These are phyloP conservation scores for Truncatella angustata DNA, from an alignment of 2,329 filamentous ascomycete species.

Conservation along the genomic window DNA sequence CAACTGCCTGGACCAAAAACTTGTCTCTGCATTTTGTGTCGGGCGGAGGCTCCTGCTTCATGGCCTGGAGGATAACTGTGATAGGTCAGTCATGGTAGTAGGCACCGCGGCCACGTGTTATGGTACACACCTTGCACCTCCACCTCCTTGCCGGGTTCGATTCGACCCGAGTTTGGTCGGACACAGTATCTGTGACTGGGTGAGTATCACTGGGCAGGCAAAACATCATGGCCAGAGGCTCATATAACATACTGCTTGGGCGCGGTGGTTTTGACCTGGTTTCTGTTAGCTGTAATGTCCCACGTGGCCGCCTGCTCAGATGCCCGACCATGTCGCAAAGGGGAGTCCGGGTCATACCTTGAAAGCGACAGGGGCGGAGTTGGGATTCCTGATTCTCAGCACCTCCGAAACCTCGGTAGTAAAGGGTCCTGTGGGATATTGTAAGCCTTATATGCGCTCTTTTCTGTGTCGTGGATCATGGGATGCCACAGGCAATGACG, in stretches of 20 bases:
- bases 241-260: conserved; percentile 95
- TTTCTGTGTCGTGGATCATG: conserved; percentile 5
- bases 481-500: conserved; percentile 34
- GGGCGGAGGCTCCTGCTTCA: conserved; percentile 88
- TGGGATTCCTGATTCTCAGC: conserved; percentile 64
- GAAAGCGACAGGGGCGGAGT: conserved; percentile 63
- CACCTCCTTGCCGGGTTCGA: conserved; percentile 85
- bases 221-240: too few relatives aligned
- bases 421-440: conserved; percentile 55
- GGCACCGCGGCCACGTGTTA: conserved; percentile 30
- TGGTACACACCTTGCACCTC: conserved; percentile 75
- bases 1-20: conserved; percentile 91
- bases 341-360: conserved; percentile 55
- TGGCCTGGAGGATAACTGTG: conserved; percentile 88
- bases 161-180: conserved; percentile 92
- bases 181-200: conserved; percentile 86
- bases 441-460: conserved; percentile 19
- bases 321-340: conserved; percentile 15
- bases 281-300: conserved; percentile 24
- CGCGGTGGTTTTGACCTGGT: conserved; percentile 95
- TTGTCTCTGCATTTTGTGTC: conserved; percentile 96
- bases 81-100: conserved; percentile 19
- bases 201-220: too few relatives aligned
- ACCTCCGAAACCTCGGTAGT: conserved; percentile 64
- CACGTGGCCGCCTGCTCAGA: neutral